Evolutionary conservation across 1,284 basidiomycete genomes (phyloP).

Genomic region (Melampsora americana): DNA sequence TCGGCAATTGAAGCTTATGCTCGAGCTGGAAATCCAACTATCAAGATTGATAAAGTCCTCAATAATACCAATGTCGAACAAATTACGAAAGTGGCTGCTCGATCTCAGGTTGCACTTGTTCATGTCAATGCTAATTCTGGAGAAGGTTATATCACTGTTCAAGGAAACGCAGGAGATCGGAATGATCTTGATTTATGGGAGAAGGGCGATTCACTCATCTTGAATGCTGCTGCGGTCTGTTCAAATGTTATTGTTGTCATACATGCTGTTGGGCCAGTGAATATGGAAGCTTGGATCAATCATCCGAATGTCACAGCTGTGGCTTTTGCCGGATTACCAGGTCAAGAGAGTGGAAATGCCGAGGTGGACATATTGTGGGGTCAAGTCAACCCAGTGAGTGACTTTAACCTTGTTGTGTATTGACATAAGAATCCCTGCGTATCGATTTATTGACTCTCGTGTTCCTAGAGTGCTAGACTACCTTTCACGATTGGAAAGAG

Average conservation of each 20-base stretch:
- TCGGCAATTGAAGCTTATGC: conserved; percentile 28
- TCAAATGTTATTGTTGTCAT: conserved; percentile 43
- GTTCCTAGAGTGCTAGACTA: conserved; percentile 44
- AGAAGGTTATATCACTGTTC: conserved; percentile 43
- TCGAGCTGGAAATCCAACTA: conserved; percentile 2
- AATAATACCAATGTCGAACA: conserved; percentile 24
- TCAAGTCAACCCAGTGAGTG: conserved; percentile 39
- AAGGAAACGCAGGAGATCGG: conserved; percentile 36
- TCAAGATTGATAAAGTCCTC: conserved; percentile 13
- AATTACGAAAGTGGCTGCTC: conserved; percentile 14
- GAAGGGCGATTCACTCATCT: conserved; percentile 34
- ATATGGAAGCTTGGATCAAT: conserved; percentile 45
- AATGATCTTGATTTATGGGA: conserved; percentile 38
- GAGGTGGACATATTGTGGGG: conserved; percentile 44
- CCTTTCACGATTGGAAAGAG: conserved; percentile 46
- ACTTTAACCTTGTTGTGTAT: not conserved
- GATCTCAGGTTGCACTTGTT: conserved; percentile 37
- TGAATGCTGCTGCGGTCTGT: conserved; percentile 27
- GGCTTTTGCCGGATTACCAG: conserved; percentile 43
- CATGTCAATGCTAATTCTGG: conserved; percentile 42
- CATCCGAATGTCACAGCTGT: conserved; percentile 46
- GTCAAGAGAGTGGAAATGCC: conserved; percentile 44
- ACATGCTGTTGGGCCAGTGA: conserved; percentile 41
- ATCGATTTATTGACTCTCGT: not conserved
- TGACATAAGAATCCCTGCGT: not conserved